These are phyloP conservation scores for Yarrowia sp. DNA, from an alignment of 805 yeast genomes.

Conservation along the genomic window DNA sequence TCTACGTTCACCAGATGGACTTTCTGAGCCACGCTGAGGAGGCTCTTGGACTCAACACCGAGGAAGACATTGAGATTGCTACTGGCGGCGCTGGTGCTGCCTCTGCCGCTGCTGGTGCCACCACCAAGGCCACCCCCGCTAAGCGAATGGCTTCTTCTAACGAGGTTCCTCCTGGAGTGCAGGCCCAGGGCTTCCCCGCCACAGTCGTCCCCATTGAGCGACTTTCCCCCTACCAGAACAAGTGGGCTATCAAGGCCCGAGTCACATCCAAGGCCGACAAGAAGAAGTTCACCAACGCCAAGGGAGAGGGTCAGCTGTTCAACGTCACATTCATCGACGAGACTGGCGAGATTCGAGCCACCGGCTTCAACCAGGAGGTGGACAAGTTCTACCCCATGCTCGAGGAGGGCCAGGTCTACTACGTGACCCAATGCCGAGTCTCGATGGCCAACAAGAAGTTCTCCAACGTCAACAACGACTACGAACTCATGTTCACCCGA, in stretches of 20 bases:
- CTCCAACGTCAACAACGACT: slow-evolving; percentile 82
- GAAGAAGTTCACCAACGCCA: slow-evolving; percentile 83
- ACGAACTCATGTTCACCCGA: slow-evolving; percentile 81
- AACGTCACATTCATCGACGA: slow-evolving; percentile 89
- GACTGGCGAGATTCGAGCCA: slow-evolving; percentile 94
- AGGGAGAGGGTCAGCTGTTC: slow-evolving; percentile 90
- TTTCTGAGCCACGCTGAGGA: slow-evolving; percentile 20
- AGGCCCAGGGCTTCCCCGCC: slow-evolving; percentile 43
- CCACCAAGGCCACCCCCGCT: slow-evolving; percentile 12
- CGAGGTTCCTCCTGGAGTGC: slow-evolving; percentile 22
- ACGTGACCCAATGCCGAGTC: slow-evolving; percentile 79
- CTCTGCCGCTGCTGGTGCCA: neutral
- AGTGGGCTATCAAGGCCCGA: slow-evolving; percentile 93
- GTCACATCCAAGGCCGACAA: slow-evolving; percentile 87
- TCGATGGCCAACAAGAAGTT: slow-evolving; percentile 86
- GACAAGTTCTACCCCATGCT: slow-evolving; percentile 76
- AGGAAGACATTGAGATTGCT: neutral
- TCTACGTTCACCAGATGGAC: slow-evolving; percentile 20
- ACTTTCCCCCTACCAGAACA: slow-evolving; percentile 86
- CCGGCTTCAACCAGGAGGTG: slow-evolving; percentile 89
- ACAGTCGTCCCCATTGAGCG: slow-evolving; percentile 78
- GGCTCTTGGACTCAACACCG: slow-evolving; percentile 26
- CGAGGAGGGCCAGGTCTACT: slow-evolving; percentile 90
- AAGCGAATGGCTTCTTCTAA: slow-evolving; percentile 30
- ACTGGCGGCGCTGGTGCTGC: neutral